phyloP scores from a whole-genome alignment of 768 basidiomycete species.

The Tylopilus sp. region DNA sequence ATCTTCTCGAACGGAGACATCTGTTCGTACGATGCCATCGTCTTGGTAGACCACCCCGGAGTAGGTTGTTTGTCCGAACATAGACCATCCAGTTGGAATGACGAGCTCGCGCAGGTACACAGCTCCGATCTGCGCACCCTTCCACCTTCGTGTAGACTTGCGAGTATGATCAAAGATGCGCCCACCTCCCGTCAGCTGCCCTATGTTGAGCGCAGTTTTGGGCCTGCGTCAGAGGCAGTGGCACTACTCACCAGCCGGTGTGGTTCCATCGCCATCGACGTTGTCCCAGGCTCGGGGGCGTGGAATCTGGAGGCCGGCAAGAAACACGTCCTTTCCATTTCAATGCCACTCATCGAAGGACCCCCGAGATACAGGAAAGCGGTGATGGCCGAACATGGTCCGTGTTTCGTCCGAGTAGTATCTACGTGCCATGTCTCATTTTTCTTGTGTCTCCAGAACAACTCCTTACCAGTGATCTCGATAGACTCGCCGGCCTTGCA shows the following conservation, averaged over 20 bases:
- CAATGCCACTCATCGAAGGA: constrained; percentile 47
- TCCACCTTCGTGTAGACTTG: constrained; percentile 47
- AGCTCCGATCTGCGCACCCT: constrained; percentile 72
- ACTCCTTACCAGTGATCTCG: constrained; percentile 47
- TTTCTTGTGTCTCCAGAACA: constrained; percentile 33
- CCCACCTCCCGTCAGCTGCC: constrained; percentile 61
- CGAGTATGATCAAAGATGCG: constrained; percentile 44
- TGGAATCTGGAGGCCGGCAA: constrained; percentile 33
- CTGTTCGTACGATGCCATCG: constrained; percentile 63
- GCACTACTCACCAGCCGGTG: constrained; percentile 50
- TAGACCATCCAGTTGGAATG: neutral
- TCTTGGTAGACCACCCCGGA: constrained; percentile 69
- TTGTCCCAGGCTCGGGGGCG: constrained; percentile 37
- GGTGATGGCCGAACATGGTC: constrained; percentile 54
- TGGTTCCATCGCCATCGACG: constrained; percentile 44
- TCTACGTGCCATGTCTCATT: neutral
- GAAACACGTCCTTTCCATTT: constrained; percentile 58
- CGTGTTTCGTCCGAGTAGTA: constrained; percentile 17
- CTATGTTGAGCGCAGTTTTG: constrained; percentile 40
- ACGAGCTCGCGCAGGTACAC: constrained; percentile 48
- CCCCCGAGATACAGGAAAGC: constrained; percentile 43
- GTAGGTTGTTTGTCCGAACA: constrained; percentile 40
- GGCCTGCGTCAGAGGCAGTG: constrained; percentile 36
- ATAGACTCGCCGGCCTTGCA: constrained; percentile 44
- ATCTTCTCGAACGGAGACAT: constrained; percentile 45